Evolutionary conservation across 148 eudicot genomes (phyloP), one percentile per base, ranked within the genome.

Genomic region (Pouteria glomerata): DNA sequence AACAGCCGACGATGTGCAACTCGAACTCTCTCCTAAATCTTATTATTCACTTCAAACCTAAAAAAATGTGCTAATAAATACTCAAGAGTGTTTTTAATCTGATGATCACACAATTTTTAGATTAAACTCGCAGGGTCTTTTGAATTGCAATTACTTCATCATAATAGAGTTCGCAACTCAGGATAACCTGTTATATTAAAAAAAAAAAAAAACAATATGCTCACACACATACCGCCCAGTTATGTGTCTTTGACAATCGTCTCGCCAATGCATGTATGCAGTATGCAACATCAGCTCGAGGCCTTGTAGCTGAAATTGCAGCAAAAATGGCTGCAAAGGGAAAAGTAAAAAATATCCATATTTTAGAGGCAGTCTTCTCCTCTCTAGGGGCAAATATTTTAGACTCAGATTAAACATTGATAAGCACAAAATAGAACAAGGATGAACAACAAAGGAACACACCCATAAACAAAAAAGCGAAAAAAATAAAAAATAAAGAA

Each of bases 211-310:
- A 2, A 44, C 15, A 11, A 30, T 71, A 8, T 35, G 39, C 33
- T 21, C 16, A 41, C 75, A 48, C 23, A 63, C 88, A 72, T 89
- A 91, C 97, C 76, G 97, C 98, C 98, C 98, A 91, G 70, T 95
- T 95, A 81, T 83, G 93, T 35, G 98, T 95, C 82, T 84, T 95
- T 8, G 96, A 77, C 63, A 95, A 78, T 78, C 98, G 86, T 79
- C 89, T 84, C 19, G 91, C 87, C 75, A 95, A 90, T 73, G 96
- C 97, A 80, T 95, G 93, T 62, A 95, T 89, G 82, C 97, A 91
- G 75, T 95, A 95, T 3, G 93, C 98, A 71, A 91, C 96, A 79
- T 95, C 98, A 76, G 98, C 98, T 44, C 96, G 90, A 64, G 98
- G 97, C 72, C 96, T 76, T 57, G 88, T 84, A 70, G 97, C 97